Base-by-base conservation (phyloP, 1,284 basidiomycete species). In the Fomitopsis schrenkii region DNA sequence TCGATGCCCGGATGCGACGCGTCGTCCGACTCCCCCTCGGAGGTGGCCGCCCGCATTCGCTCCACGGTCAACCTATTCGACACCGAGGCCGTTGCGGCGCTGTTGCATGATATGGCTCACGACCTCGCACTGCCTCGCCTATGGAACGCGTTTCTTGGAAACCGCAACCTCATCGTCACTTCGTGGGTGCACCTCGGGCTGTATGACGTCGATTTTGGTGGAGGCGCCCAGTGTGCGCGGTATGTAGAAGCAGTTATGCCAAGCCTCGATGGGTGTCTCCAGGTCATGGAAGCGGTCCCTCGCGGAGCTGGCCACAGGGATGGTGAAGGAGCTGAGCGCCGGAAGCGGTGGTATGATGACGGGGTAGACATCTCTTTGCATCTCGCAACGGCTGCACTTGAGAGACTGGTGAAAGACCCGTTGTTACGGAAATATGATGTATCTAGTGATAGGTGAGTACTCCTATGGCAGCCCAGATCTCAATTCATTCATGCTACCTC, bases 101-200 rank as follows among this genome's bases (percentile, higher is more conserved):
- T 77, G 41, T 67, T 80, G 40, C 77, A 80, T 63, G 73, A 76
- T 54, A 71, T 75, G 58, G 76, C 75, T 14, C 74, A 74, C 64
- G 74, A 73, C 60, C 67, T 65, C 74, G 59, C 65, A 72, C 28
- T 59, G 2, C 52, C 44, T 62, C 66, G 77, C 38, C 70, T 72
- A 55, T 78, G 77, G 76, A 72, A 72, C 55, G 75, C 72, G n/a
- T 80, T 79, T 67, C 67, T 80, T 40, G 79, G 77, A 3, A 57
- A 68, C 38, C 63, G 70, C 30, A 73, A 79, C 63, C 66, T 70
- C 17, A 73, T 80, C 40, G 68, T 76, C 14, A 80, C 78, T 10
- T 76, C 75, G 50, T 82, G 79, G 79, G 62, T 77, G 38, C 63
- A 72, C n/a, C 66, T 74, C 14, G 75, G 72, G 5, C 66, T 74